Percentiles rank a stretch among this genome's conserved stretches.
phyloP scores from a whole-genome alignment of 108 stramenopile genomes.

The Poteriospumella lacustris region DNA sequence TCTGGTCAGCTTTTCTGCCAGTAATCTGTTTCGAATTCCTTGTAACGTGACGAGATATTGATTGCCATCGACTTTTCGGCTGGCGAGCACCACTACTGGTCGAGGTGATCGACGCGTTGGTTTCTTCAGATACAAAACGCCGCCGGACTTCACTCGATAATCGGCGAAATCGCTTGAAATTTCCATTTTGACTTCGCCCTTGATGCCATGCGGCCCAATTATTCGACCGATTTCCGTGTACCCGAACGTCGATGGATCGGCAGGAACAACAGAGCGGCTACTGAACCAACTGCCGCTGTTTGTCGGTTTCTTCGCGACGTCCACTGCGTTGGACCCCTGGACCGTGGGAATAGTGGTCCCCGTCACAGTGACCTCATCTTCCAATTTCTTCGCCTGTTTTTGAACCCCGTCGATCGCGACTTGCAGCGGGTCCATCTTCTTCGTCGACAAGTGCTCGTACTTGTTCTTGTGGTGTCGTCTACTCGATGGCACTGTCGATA shows the following conservation, averaged over 20 bases:
- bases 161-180: background rate
- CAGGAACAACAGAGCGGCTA: background rate
- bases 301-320: too few species aligned
- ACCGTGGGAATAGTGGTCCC: constrained; percentile 2
- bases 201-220: background rate
- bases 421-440: background rate
- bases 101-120: background rate
- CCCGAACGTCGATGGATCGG: background rate
- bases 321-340: background rate
- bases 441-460: background rate
- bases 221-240: background rate
- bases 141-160: background rate
- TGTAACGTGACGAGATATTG: background rate
- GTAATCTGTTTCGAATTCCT: background rate
- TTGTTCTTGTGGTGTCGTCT: constrained; percentile 15
- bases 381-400: background rate
- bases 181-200: constrained; percentile 13
- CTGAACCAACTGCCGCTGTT: background rate
- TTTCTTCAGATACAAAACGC: constrained; percentile 1
- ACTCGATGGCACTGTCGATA: too few species aligned
- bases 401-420: background rate
- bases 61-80: background rate
- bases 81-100: background rate
- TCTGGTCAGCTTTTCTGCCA: background rate
- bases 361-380: background rate